Percentiles rank a stretch among this genome's conserved stretches.
phyloP scores from a whole-genome alignment of 176 grass and related monocot species.

The Aegilops umbellulata region DNA sequence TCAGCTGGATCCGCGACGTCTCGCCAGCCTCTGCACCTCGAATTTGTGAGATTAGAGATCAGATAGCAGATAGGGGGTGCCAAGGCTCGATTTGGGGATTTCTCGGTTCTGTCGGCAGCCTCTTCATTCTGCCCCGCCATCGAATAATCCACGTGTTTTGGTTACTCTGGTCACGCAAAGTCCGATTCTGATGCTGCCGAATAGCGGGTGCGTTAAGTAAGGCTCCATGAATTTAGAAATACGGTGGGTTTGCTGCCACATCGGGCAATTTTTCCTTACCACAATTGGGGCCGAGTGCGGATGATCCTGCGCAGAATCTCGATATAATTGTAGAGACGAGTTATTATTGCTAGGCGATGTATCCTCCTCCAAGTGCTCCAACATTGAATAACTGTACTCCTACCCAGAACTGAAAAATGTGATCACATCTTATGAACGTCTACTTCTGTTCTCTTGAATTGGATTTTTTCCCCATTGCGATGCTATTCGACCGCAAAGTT shows the following conservation, averaged over 20 bases:
- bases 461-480: not conserved
- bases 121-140: not conserved
- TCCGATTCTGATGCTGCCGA: not conserved
- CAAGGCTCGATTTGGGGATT: not conserved
- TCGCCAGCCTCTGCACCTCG: not conserved
- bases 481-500: not conserved
- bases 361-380: too few species aligned
- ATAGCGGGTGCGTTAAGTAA: not conserved
- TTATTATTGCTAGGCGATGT: not conserved
- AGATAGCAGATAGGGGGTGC: not conserved
- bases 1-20: not conserved
- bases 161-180: not conserved
- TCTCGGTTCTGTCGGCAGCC: slow-evolving; percentile 1
- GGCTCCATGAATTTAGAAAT: not conserved
- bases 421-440: not conserved
- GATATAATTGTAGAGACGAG: slow-evolving; percentile 6
- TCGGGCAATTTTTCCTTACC: not conserved
- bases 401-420: not conserved
- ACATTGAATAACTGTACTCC: slow-evolving; percentile 25
- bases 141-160: not conserved
- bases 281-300: not conserved
- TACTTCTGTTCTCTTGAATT: not conserved
- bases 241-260: not conserved
- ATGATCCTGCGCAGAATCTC: slow-evolving; percentile 2
- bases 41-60: not conserved